Base-by-base conservation (phyloP, 805 yeast species). In the Kodamaea restingae region DNA sequence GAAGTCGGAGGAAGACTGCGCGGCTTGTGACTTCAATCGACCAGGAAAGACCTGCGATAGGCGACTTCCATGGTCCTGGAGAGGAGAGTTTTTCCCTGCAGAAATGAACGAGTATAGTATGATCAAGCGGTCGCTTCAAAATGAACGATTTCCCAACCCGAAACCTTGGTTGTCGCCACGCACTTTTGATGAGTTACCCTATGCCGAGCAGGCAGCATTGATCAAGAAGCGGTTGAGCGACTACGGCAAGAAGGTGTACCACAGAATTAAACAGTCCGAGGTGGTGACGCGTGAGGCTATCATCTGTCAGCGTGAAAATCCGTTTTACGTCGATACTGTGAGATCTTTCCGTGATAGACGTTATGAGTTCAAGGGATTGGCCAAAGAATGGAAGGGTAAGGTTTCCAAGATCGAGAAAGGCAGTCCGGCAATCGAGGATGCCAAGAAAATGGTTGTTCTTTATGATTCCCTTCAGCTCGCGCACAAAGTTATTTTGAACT, bases 381-480 rank as follows among this genome's bases (percentile, higher is more conserved):
- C 95, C 2, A 93, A 93, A 59, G 85, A 80, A 2, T 93, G 98
- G 97, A 91, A 90, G 57, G 85, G 84, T 15, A 88, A 88, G 49
- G 73, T 77, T 4, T 65, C 79, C 1, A 73, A 75, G 26, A 71
- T 84, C 27, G 52, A 47, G 18, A 65, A 70, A 4, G 12, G 52
- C 58, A 3, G 91, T 87, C 50, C 63, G 73, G 3, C 75, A 1
- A 71, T 70, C 39, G 98, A 91, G 42, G 98, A 93, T 58, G 97
- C 98, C 1, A 77, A 81, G 44, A 93, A 95, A 61, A 90, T 88
- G 93, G 84, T 88, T 17, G 87, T 93, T 27, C 70, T 93, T 36
- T 93, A 90, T 58, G 98, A 93, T 56, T 91, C 98, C 2, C 68
- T 93, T 51, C 99, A 93, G 63, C 72, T 93, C 48, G 98, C 98